Evolutionary conservation across 352 stramenopile species (phyloP).

Genomic region (Discostella stelligera): DNA sequence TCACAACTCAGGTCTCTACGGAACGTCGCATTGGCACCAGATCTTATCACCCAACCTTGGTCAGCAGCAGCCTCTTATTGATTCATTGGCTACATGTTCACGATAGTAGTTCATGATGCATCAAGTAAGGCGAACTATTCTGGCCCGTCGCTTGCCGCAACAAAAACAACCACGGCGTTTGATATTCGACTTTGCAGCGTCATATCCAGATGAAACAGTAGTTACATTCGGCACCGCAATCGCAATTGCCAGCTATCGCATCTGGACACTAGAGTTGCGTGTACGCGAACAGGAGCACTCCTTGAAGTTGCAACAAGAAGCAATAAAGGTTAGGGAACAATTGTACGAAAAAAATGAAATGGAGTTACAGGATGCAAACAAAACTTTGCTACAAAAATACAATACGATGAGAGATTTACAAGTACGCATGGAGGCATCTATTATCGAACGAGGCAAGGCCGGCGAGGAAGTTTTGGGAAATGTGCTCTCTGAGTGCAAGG

Average conservation of each 20-base stretch:
- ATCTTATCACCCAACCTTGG: too few relatives aligned
- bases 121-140: conserved; percentile 7
- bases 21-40: too few relatives aligned
- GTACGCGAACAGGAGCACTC: conserved; percentile 2
- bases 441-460: conserved; percentile 5
- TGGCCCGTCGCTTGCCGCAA: neutral
- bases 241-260: neutral
- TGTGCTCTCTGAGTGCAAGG: conserved; percentile 7
- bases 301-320: conserved; percentile 5
- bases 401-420: conserved; percentile 9
- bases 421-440: conserved; percentile 12
- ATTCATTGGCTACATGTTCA: neutral
- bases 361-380: neutral
- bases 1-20: too few relatives aligned
- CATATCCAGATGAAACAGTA: conserved; percentile 8
- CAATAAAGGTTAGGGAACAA: neutral
- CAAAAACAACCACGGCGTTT: conserved; percentile 10
- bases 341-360: neutral
- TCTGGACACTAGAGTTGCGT: conserved; percentile 13
- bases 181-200: conserved; percentile 6
- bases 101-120: neutral
- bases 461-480: conserved; percentile 10
- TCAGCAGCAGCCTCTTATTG: too few relatives aligned
- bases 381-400: conserved; percentile 10
- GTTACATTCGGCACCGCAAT: neutral